phyloP scores from a whole-genome alignment of 805 yeast species.

The Yueomyces sinensis region DNA sequence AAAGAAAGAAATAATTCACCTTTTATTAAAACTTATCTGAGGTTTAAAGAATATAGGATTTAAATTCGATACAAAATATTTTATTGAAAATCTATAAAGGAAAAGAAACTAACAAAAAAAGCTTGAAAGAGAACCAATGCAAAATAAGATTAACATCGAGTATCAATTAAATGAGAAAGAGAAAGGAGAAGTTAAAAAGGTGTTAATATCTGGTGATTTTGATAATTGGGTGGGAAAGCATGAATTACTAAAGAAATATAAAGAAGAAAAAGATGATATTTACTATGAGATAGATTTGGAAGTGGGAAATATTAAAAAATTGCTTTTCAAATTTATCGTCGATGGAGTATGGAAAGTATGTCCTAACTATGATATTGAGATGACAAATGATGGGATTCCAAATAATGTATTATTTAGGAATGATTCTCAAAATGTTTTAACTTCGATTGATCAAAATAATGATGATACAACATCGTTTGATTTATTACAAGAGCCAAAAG shows the following conservation, averaged over 20 bases:
- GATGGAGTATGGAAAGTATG: constrained; percentile 53
- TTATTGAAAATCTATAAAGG: too few relatives aligned
- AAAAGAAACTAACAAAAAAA: too few relatives aligned
- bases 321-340: constrained; percentile 45
- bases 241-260: constrained; percentile 41
- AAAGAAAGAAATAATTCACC: too few relatives aligned
- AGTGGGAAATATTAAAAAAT: constrained; percentile 23
- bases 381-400: constrained; percentile 28
- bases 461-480: too few relatives aligned
- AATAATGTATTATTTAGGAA: constrained; percentile 23
- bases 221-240: constrained; percentile 54
- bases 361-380: constrained; percentile 26
- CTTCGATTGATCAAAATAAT: too few relatives aligned
- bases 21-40: too few relatives aligned
- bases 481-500: too few relatives aligned
- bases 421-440: constrained; percentile 6
- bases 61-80: too few relatives aligned
- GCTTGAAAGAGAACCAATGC: too few relatives aligned
- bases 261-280: constrained; percentile 44
- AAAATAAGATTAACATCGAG: too few relatives aligned
- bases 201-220: constrained; percentile 56
- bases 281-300: constrained; percentile 40
- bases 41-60: too few relatives aligned
- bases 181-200: constrained; percentile 24
- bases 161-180: not conserved